These are phyloP conservation scores for Thelonectria olida DNA, from an alignment of 2,329 filamentous ascomycete species.

Conservation along the genomic window DNA sequence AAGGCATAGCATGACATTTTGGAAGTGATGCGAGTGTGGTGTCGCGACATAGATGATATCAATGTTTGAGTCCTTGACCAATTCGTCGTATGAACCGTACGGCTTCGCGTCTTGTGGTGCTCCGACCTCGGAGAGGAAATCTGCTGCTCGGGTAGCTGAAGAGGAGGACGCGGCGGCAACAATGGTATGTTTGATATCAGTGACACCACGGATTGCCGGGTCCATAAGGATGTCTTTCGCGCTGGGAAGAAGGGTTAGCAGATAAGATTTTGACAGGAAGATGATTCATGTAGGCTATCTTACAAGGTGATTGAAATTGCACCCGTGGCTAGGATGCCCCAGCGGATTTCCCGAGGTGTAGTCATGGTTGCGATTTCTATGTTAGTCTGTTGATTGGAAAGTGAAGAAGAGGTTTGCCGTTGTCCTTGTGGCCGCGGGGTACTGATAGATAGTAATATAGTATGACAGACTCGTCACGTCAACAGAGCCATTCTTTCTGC, in stretches of 20 bases:
- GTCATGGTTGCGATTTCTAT: no score
- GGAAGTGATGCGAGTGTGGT: constrained; percentile 90
- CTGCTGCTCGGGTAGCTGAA: constrained; percentile 71
- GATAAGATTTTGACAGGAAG: neutral
- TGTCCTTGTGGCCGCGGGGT: no score
- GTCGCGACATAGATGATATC: constrained; percentile 90
- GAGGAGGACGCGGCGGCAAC: constrained; percentile 83
- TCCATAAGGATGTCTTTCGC: constrained; percentile 77
- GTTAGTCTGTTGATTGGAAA: no score
- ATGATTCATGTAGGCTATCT: no score
- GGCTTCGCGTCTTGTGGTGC: constrained; percentile 72
- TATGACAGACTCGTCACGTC: no score
- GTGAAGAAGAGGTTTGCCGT: no score
- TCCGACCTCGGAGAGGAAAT: constrained; percentile 75
- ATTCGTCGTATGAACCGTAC: constrained; percentile 82
- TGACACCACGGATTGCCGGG: constrained; percentile 72
- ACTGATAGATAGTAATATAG: no score
- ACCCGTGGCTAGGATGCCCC: constrained; percentile 24
- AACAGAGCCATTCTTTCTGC: no score
- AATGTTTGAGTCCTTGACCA: constrained; percentile 79
- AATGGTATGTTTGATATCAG: constrained; percentile 78
- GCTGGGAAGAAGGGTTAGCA: no score
- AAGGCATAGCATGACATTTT: constrained; percentile 83
- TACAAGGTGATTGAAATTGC: constrained; percentile 19
- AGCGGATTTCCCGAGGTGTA: no score